These are phyloP conservation scores for Sequoia sempervirens DNA, from an alignment of 75 land plant species.

Conservation along the genomic window DNA sequence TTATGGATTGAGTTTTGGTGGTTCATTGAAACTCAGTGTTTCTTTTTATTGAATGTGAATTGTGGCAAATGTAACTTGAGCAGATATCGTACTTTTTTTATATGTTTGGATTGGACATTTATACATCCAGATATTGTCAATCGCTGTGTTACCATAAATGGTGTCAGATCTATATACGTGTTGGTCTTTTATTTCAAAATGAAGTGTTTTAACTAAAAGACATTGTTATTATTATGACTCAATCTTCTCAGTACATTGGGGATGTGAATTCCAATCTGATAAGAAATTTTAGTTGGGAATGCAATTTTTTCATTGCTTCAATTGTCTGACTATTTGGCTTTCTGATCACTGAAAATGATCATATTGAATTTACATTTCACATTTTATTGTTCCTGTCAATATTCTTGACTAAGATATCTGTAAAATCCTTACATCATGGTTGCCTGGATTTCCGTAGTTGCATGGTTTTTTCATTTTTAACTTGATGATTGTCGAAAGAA, in stretches of 20 bases:
- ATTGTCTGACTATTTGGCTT: not conserved
- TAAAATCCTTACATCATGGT: not conserved
- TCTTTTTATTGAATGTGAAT: not conserved
- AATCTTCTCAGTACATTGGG: not conserved
- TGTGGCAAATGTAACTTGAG: not conserved
- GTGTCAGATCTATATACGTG: not conserved
- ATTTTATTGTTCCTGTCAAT: not conserved
- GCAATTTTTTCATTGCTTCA: not conserved
- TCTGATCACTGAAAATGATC: not conserved
- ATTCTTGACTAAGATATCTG: not conserved
- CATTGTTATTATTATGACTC: not conserved
- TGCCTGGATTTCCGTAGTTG: not conserved
- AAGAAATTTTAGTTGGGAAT: not conserved
- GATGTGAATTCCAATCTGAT: not conserved
- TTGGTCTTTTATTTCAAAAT: not conserved
- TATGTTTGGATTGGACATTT: not conserved
- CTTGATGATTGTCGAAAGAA: not conserved
- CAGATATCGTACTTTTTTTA: not conserved
- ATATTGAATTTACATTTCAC: not conserved
- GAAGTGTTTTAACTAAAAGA: not conserved
- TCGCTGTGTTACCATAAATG: not conserved
- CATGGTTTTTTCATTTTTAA: not conserved
- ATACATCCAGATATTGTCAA: not conserved
- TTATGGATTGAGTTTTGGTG: conserved; percentile 1
- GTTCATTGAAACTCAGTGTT: not conserved